Conservation (phyloP, 2,329 filamentous ascomycete species). For the Colletotrichum ledebouriae region DNA sequence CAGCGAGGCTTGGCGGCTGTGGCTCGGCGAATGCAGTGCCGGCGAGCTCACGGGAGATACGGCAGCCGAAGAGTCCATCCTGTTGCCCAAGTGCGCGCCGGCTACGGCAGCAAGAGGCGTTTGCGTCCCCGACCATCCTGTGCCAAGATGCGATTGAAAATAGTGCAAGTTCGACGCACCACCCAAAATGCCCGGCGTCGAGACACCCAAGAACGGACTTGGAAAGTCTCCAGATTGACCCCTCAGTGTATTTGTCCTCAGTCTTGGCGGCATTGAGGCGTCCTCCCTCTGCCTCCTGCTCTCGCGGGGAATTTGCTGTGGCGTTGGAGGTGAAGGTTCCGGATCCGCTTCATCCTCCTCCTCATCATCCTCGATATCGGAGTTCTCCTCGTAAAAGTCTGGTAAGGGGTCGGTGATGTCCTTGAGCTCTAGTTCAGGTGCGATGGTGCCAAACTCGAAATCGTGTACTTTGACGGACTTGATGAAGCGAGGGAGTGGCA, state of each 20-base stretch:
- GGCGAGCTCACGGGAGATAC: constrained; percentile 34
- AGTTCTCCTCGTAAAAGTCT: constrained; percentile 93
- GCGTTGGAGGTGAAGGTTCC: constrained; percentile 44
- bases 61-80: constrained; percentile 38
- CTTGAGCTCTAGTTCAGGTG: constrained; percentile 91
- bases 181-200: constrained; percentile 75
- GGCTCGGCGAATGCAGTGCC: constrained; percentile 49
- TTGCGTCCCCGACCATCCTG: constrained; percentile 79
- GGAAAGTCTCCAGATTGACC: constrained; percentile 57
- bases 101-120: constrained; percentile 86
- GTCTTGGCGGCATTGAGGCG: constrained; percentile 52
- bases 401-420: constrained; percentile 96
- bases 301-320: constrained; percentile 41
- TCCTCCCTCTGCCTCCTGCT: constrained; percentile 41
- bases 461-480: constrained; percentile 94
- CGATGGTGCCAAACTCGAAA: constrained; percentile 89
- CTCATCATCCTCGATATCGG: constrained; percentile 66
- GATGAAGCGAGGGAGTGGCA: constrained; percentile 94
- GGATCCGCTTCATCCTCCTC: constrained; percentile 55
- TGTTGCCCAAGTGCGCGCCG: constrained; percentile 66
- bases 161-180: constrained; percentile 84
- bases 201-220: constrained; percentile 70
- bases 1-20: constrained; percentile 60
- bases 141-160: constrained; percentile 82
- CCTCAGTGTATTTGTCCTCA: constrained; percentile 52